Percentiles rank a stretch among this genome's conserved stretches.
Evolutionary conservation across 2,329 filamentous ascomycete genomes (phyloP).

Genomic region (Boeremia exigua): DNA sequence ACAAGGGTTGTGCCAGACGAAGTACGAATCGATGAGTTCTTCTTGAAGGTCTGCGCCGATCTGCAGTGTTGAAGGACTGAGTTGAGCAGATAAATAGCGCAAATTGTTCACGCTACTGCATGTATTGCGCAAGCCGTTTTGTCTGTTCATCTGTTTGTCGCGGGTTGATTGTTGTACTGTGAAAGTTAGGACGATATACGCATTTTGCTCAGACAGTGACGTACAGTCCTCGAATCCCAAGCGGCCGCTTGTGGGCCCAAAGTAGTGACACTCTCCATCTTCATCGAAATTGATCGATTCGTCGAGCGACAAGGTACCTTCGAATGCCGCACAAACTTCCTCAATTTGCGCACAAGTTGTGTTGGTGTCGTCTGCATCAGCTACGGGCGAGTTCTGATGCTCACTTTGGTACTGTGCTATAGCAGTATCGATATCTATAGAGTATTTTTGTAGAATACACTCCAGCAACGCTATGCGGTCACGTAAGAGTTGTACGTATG

Average conservation of each 20-base stretch:
- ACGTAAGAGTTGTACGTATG: constrained; percentile 45
- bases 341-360: background rate
- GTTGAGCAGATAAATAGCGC: background rate
- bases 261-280: constrained; percentile 46
- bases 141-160: background rate
- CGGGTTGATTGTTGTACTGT: background rate
- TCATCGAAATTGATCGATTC: constrained; percentile 47
- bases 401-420: constrained; percentile 16
- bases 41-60: constrained; percentile 29
- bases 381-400: background rate
- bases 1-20: constrained; percentile 49
- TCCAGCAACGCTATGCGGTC: constrained; percentile 44
- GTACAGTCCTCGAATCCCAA: constrained; percentile 36
- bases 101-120: background rate
- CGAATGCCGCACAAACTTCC: constrained; percentile 24
- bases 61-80: background rate
- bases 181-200: background rate
- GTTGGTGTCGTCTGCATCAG: background rate
- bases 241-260: constrained; percentile 47
- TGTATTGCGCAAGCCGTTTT: background rate
- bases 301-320: constrained; percentile 43
- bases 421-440: constrained; percentile 39
- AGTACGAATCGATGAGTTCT: constrained; percentile 46
- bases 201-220: background rate
- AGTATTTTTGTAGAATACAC: constrained; percentile 34